These are phyloP conservation scores for Rhynchosporium agropyri DNA, from an alignment of 2,329 filamentous ascomycete species.

Conservation along the genomic window DNA sequence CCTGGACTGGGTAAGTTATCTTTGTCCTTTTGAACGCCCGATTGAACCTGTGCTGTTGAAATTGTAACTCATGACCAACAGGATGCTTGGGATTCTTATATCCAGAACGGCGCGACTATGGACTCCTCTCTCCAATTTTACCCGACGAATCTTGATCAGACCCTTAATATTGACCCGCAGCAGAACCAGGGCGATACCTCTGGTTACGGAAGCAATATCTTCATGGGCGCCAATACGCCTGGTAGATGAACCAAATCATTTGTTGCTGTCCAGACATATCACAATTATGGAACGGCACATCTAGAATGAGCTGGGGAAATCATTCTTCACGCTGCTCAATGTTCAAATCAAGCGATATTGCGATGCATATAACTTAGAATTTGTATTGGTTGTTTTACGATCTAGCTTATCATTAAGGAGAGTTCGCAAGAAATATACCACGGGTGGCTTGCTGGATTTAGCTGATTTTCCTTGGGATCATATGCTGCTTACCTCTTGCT, in stretches of 20 bases:
- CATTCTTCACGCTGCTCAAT: too few relatives aligned
- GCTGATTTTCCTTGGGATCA: too few relatives aligned
- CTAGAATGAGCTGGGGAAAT: too few relatives aligned
- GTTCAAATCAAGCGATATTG: too few relatives aligned
- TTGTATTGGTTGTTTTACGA: too few relatives aligned
- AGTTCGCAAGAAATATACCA: too few relatives aligned
- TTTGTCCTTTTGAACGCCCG: background rate
- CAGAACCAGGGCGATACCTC: conserved; percentile 27
- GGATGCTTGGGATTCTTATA: conserved; percentile 71
- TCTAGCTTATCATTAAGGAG: too few relatives aligned
- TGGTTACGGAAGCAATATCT: conserved; percentile 38
- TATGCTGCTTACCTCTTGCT: too few relatives aligned
- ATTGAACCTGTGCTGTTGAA: background rate
- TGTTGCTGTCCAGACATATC: too few relatives aligned
- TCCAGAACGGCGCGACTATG: conserved; percentile 55
- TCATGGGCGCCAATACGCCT: conserved; percentile 43
- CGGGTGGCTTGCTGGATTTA: too few relatives aligned
- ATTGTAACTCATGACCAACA: conserved; percentile 42
- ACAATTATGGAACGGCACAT: too few relatives aligned
- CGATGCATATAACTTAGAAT: too few relatives aligned
- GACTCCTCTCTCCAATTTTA: conserved; percentile 42
- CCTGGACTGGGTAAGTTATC: conserved; percentile 62
- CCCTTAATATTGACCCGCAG: conserved; percentile 28
- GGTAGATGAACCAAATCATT: conserved; percentile 31
- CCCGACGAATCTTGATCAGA: conserved; percentile 32